A percentile compares a stretch with the other conserved stretches of the same genome.
Evolutionary conservation across 495 filamentous ascomycete genomes (phyloP).

Genomic region (Talaromyces liani): DNA sequence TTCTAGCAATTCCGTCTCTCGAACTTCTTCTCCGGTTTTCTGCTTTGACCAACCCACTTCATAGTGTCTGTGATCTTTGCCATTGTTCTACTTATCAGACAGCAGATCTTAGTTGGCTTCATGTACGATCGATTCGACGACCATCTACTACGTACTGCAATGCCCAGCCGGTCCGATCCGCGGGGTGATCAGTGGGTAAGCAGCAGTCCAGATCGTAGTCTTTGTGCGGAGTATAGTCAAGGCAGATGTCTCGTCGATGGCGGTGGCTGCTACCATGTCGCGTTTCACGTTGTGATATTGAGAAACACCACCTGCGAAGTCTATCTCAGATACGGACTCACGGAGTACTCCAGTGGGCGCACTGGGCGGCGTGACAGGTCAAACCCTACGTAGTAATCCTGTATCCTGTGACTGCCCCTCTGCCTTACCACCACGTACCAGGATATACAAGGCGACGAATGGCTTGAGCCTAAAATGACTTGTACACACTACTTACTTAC

Average conservation of each 20-base stretch:
- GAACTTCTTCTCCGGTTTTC: too few species aligned
- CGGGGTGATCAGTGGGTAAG: not conserved
- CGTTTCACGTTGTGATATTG: not conserved
- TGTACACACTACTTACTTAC: too few species aligned
- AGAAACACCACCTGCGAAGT: not conserved
- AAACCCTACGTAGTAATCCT: too few species aligned
- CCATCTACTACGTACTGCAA: not conserved
- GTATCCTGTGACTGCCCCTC: not conserved
- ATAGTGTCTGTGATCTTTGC: too few species aligned
- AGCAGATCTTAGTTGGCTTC: not conserved
- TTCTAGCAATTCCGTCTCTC: not conserved
- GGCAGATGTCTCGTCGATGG: not conserved
- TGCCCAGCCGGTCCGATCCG: not conserved
- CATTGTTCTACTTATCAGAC: not conserved
- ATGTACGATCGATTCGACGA: not conserved
- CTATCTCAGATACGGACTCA: not conserved
- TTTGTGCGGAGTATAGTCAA: not conserved
- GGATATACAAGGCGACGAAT: not conserved
- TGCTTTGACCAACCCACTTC: too few species aligned
- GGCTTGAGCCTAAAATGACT: too few species aligned
- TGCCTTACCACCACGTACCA: too few species aligned
- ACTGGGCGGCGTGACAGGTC: not conserved
- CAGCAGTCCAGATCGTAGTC: not conserved
- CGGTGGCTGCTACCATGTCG: not conserved
- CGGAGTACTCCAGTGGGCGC: not conserved